Evolutionary conservation across 2,329 filamentous ascomycete genomes (phyloP).

Genomic region (Xenoacremonium recifei): DNA sequence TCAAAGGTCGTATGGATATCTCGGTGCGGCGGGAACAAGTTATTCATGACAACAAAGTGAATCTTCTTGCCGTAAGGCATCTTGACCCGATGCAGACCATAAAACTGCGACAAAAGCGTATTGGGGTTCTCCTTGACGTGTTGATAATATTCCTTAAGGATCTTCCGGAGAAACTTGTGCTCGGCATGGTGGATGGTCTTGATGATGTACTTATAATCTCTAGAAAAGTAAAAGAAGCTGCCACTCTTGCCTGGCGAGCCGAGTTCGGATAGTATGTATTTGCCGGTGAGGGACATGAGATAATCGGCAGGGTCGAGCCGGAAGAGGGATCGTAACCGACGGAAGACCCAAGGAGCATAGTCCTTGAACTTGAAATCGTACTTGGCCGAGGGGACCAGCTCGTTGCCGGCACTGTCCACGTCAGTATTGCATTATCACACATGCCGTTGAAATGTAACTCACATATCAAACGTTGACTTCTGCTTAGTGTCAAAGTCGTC

Average conservation of each 20-base stretch:
- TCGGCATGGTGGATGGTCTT: conserved; percentile 98
- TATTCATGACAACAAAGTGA: conserved; percentile 99
- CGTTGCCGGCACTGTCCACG: conserved; percentile 76
- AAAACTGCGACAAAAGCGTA: conserved; percentile 95
- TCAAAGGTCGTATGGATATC: conserved; percentile 98
- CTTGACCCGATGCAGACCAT: conserved; percentile 95
- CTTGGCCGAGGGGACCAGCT: conserved; percentile 95
- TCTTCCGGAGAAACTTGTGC: conserved; percentile 81
- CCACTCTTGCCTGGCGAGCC: conserved; percentile 97
- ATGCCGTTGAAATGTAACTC: conserved; percentile 36
- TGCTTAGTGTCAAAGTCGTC: conserved; percentile 92
- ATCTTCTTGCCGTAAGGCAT: conserved; percentile 98
- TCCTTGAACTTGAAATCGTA: conserved; percentile 99
- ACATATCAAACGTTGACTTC: conserved; percentile 99
- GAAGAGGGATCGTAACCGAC: conserved; percentile 83
- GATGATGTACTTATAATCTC: conserved; percentile 99
- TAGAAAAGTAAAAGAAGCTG: conserved; percentile 99
- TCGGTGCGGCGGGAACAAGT: conserved; percentile 93
- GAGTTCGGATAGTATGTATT: conserved; percentile 96
- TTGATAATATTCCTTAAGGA: conserved; percentile 87
- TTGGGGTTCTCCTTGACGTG: conserved; percentile 94
- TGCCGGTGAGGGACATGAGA: conserved; percentile 95
- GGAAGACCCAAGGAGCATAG: conserved; percentile 99
- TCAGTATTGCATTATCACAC: conserved; percentile 1
- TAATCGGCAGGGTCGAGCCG: conserved; percentile 95